Base-by-base conservation (phyloP, 2,329 filamentous ascomycete genomes). In the Juglanconis juglandina region DNA sequence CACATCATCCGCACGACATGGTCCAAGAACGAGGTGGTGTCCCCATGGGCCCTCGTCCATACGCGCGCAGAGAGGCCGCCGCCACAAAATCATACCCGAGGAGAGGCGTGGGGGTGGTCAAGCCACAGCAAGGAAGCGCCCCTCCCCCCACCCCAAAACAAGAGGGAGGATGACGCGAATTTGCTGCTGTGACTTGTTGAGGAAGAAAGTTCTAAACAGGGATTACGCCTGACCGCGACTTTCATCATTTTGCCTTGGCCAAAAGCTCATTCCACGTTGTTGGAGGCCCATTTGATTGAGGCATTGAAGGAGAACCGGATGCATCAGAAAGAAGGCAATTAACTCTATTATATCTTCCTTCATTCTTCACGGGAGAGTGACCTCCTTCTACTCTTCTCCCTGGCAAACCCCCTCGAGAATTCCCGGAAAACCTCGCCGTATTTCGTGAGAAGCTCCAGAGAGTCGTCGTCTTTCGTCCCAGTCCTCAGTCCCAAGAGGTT, bases 211-310 rank as follows among this genome's bases (percentile, higher is more conserved):
- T 10, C 11, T 4, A 51, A 52, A 39, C 58, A 60, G 58, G 58
- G 58, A 46, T 60, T 17, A 44, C 47, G 48, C 52, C 44, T 59
- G 56, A 53, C 56, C 52, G 60, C 60, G 52, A 42, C 39, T 52
- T 56, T 5, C 11, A 17, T 46, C 44, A 46, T 30, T 11, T 30
- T 46, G 4, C 44, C 17, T 17, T 55, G 41, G 52, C 53, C 53
- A 47, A 33, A 44, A 13, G 42, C 47, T 34, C 14, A 35, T 35
- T 35, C 13, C 53, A 55, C 53, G 53, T n/a, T 55, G 53, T 37
- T 9, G 7, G 39, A 46, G 52, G 24, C 30, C 30, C 33, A 17
- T 44, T 8, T 8, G 24, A n/a, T 50, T 14, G 17, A 17, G 17
- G 14, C 8, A 17, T 46, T 46, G 44, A 42, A 14, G 39, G 10